Evolutionary conservation across 345 rosid species (phyloP).

Genomic region (Gossypium arboreum): DNA sequence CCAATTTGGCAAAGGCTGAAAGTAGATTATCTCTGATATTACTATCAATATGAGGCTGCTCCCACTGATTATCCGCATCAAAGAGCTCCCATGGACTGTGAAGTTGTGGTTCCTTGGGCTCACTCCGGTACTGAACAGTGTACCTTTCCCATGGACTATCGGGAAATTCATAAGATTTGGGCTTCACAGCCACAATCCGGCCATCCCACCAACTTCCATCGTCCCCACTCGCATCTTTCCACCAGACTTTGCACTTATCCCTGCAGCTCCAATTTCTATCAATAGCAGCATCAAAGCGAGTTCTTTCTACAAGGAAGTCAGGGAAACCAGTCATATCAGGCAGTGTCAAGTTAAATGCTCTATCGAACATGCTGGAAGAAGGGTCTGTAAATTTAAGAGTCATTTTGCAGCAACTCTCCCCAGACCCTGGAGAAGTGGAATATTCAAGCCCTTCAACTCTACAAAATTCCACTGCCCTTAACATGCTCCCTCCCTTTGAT

Average conservation of each 20-base stretch:
- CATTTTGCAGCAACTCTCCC: constrained; percentile 98
- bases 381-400: constrained; percentile 74
- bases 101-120: constrained; percentile 62
- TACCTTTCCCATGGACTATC: constrained; percentile 98
- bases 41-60: constrained; percentile 68
- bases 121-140: constrained; percentile 67
- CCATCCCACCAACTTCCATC: constrained; percentile 98
- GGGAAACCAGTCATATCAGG: constrained; percentile 87
- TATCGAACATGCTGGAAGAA: constrained; percentile 45
- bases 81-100: constrained; percentile 99
- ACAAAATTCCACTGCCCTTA: constrained; percentile 86
- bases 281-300: constrained; percentile 76
- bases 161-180: constrained; percentile 70
- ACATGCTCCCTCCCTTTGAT: constrained; percentile 46
- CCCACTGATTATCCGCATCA: constrained; percentile 64
- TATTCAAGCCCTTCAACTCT: constrained; percentile 78
- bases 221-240: constrained; percentile 82
- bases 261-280: constrained; percentile 81
- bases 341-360: constrained; percentile 62
- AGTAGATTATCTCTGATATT: constrained; percentile 46
- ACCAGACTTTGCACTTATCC: constrained; percentile 95
- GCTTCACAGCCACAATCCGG: constrained; percentile 60
- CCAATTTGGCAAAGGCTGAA: constrained; percentile 53
- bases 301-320: constrained; percentile 93
- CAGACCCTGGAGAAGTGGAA: constrained; percentile 84